Evolutionary conservation across 371 early-diverging fungal genomes (phyloP).

Genomic region (Zopfochytrium polystomum): DNA sequence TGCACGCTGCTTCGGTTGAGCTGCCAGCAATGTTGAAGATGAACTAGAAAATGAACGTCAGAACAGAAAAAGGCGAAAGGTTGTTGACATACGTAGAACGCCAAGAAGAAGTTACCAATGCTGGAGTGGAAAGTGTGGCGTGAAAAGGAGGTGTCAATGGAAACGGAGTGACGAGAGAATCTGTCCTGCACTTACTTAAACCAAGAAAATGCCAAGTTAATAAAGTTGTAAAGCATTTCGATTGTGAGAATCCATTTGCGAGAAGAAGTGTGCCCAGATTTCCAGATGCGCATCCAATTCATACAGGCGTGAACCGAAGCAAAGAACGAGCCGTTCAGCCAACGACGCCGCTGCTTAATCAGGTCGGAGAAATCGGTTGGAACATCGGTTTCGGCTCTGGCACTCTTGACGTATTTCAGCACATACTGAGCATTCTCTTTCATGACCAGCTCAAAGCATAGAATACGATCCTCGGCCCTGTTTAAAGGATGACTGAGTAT

Average conservation of each 20-base stretch:
- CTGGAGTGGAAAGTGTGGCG: constrained; percentile 33
- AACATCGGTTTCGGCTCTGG: constrained; percentile 81
- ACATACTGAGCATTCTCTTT: constrained; percentile 71
- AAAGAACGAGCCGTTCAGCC: constrained; percentile 95
- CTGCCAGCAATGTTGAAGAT: constrained; percentile 41
- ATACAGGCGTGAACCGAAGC: constrained; percentile 82
- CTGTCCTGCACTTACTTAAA: too few species aligned
- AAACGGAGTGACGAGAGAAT: constrained; percentile 24
- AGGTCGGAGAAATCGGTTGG: constrained; percentile 80
- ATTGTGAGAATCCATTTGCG: constrained; percentile 61
- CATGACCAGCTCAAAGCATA: constrained; percentile 83
- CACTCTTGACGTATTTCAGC: constrained; percentile 56
- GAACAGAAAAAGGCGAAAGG: too few species aligned
- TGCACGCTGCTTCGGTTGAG: constrained; percentile 25
- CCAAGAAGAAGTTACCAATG: constrained; percentile 42
- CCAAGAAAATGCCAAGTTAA: constrained; percentile 69
- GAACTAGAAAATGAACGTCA: constrained; percentile 9
- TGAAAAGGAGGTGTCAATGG: constrained; percentile 44
- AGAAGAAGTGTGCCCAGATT: constrained; percentile 58
- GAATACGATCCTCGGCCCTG: constrained; percentile 84
- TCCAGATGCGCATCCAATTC: constrained; percentile 74
- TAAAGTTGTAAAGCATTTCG: constrained; percentile 61
- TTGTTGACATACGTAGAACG: constrained; percentile 37
- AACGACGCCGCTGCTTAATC: constrained; percentile 87
- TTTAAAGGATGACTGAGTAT: background rate